Conservation (phyloP, 2,329 filamentous ascomycete species). For the Sporothrix schenckii region DNA sequence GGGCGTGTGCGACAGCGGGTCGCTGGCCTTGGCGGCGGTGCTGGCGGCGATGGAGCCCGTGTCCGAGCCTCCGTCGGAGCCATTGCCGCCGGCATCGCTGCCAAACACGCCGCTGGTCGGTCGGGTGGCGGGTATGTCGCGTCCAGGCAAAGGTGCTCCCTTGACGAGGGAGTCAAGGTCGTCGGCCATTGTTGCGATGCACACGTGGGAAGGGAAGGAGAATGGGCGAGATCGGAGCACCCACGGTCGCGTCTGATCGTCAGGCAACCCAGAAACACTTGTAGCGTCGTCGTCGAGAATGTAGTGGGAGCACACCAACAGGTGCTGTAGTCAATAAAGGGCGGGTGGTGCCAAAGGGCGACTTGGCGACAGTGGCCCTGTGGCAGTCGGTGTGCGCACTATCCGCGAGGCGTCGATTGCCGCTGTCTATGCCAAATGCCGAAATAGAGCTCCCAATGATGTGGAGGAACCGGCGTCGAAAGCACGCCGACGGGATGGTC, state of each 20-base stretch:
- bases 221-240: background rate
- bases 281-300: background rate
- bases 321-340: background rate
- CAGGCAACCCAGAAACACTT: background rate
- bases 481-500: background rate
- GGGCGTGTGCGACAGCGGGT: constrained; percentile 80
- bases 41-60: constrained; percentile 50
- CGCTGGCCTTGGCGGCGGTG: constrained; percentile 54
- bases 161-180: constrained; percentile 89
- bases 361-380: background rate
- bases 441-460: background rate
- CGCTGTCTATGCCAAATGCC: background rate
- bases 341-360: background rate
- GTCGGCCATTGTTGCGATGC: constrained; percentile 57
- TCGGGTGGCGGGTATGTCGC: constrained; percentile 51
- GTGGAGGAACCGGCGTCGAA: background rate
- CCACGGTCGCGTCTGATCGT: background rate
- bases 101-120: constrained; percentile 41
- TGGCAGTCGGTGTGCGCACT: constrained; percentile 8
- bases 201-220: background rate
- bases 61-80: constrained; percentile 2
- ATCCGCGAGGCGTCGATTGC: background rate
- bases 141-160: constrained; percentile 70
- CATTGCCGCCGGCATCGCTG: constrained; percentile 7
- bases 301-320: background rate